Evolutionary conservation across 2,329 filamentous ascomycete species (phyloP), one percentile per base, ranked within the genome.

Genomic region (Fusarium napiforme): DNA sequence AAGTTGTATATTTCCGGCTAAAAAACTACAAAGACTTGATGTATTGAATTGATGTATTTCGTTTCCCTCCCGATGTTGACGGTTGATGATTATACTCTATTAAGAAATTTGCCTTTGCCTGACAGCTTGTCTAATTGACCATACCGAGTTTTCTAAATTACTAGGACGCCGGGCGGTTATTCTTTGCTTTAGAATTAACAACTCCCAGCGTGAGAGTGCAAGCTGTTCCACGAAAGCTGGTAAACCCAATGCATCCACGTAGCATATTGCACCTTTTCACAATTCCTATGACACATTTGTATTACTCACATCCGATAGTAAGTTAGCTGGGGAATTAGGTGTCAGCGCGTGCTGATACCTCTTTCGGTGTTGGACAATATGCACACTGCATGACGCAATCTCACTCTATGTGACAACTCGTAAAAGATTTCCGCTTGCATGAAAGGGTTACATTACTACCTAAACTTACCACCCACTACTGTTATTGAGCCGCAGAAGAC

Each of bases 401-500:
- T 56, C 26, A 56, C 37, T 19, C 10, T 6, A 56, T 40, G 52
- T 28, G 23, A 28, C 34, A 39, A 53, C 14, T 53, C 34, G 34
- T 28, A 37, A 53, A 21, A 15, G 8, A 10, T 12, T 28, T 42
- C 2, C 0, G 0, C 9, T 9, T 36, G 30, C 55, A 46, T 21
- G 14, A 36, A 14, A 58, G 14, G 28, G 55, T 34, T 58, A 21
- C 26, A 36, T 28, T 52, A 42, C 28, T 60, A 18, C 34, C 43
- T 23, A 7, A 6, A 5, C 11, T 9, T 2, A 37, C 5, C 5
- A 9, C 16, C 2, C 7, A 42, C 30, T 11, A 58, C n/a, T 5
- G 23, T 1, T 7, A 0, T 15, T 23, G 9, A 59, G 23, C 9
- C 42, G 23, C 19, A 1, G 2, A 19, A 23, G 0, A 0, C 5